A percentile compares a stretch with the other conserved stretches of the same genome.
Evolutionary conservation across 1,284 basidiomycete species (phyloP).

Genomic region (Cutaneotrichosporon sp.): DNA sequence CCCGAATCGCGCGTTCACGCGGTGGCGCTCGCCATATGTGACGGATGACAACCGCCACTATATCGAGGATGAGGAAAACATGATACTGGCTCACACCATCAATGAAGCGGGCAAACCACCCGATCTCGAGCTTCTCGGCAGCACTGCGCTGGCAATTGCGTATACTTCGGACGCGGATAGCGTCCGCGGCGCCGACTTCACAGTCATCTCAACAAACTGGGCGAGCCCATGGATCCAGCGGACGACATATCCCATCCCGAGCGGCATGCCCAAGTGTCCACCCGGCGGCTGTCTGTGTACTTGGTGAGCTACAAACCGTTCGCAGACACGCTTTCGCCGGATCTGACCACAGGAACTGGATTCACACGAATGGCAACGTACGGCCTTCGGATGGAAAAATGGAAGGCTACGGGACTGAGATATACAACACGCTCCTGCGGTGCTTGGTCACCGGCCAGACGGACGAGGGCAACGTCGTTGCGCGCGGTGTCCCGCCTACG

Average conservation of each 20-base stretch:
- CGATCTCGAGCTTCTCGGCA: constrained; percentile 3
- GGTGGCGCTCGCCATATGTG: no score
- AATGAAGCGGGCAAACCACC: not conserved
- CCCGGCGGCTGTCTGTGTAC: constrained; percentile 63
- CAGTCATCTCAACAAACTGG: constrained; percentile 65
- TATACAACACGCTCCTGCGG: constrained; percentile 70
- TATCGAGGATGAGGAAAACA: no score
- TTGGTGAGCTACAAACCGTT: no score
- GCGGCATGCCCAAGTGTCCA: constrained; percentile 62
- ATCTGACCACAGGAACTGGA: constrained; percentile 35
- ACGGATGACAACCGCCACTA: no score
- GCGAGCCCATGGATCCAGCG: constrained; percentile 24
- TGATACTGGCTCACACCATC: constrained; percentile 6
- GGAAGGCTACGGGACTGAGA: constrained; percentile 11
- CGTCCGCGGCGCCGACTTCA: constrained; percentile 61
- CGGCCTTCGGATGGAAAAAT: constrained; percentile 43
- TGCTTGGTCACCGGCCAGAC: constrained; percentile 57
- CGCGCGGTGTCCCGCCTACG: constrained; percentile 24
- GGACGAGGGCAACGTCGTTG: constrained; percentile 33
- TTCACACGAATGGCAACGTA: constrained; percentile 29
- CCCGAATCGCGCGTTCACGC: no score
- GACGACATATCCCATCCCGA: not conserved
- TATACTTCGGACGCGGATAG: constrained; percentile 5
- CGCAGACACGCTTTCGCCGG: no score
- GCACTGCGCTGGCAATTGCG: constrained; percentile 12